Conservation (phyloP, 2,329 filamentous ascomycete genomes). For the Celoporthe dispersa region DNA sequence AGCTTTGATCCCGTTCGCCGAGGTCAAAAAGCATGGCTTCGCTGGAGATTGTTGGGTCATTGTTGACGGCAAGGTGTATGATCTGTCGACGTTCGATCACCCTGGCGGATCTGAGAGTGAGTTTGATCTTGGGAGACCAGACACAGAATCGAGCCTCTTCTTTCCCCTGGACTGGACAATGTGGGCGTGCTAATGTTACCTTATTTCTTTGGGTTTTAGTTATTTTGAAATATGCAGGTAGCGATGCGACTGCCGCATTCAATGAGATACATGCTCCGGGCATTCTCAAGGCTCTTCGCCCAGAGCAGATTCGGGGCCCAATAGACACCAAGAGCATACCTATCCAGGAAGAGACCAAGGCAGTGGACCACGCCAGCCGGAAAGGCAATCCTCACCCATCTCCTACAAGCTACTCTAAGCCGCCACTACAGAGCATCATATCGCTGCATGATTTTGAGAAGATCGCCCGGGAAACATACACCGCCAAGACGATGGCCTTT, state of each 20-base stretch:
- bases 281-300: constrained; percentile 40
- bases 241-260: constrained; percentile 58
- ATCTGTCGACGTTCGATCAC: neutral
- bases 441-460: constrained; percentile 49
- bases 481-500: constrained; percentile 58
- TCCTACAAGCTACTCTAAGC: constrained; percentile 48
- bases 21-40: neutral
- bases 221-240: constrained; percentile 39
- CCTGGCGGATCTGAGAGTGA: neutral
- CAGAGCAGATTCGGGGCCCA: neutral
- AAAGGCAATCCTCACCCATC: neutral
- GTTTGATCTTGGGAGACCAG: neutral
- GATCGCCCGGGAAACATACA: constrained; percentile 49
- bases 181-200: no score
- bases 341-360: constrained; percentile 32
- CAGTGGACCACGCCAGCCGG: constrained; percentile 29
- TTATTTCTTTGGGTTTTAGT: neutral
- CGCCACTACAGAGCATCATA: constrained; percentile 44
- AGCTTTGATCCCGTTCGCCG: neutral
- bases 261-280: constrained; percentile 52
- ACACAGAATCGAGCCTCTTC: neutral
- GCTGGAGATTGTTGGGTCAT: neutral
- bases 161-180: no score
- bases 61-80: neutral
- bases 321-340: neutral